Conservation (phyloP, 2,329 filamentous ascomycete genomes). For the Bertia moriformis region DNA sequence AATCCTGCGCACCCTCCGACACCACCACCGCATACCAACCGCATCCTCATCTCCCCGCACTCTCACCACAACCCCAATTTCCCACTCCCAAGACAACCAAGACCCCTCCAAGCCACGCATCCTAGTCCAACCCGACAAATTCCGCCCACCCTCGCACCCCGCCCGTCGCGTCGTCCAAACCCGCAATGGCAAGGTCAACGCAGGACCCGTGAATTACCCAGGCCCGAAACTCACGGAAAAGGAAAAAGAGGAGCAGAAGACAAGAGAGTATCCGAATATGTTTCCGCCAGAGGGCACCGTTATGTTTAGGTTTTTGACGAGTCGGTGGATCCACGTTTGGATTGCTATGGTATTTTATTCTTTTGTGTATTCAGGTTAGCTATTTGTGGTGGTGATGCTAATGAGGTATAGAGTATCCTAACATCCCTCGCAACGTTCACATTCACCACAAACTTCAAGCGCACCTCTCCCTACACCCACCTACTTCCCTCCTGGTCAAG, state of each 20-base stretch:
- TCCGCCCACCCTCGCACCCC: not conserved
- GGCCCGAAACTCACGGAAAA: not conserved
- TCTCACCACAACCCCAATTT: not conserved
- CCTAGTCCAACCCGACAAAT: not conserved
- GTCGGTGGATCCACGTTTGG: not conserved
- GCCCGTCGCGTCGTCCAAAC: not conserved
- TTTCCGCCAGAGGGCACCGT: conserved; percentile 1
- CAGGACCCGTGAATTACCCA: not conserved
- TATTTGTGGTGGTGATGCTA: not conserved
- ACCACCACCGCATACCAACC: too few species aligned
- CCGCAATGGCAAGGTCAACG: not conserved
- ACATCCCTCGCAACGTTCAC: not conserved
- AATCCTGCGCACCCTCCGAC: not conserved
- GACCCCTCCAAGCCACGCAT: not conserved
- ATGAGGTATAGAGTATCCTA: not conserved
- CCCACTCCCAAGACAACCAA: not conserved
- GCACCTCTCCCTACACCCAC: not conserved
- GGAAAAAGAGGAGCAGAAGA: not conserved
- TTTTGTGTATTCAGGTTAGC: not conserved
- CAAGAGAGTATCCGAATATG: conserved; percentile 1
- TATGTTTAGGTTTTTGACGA: not conserved
- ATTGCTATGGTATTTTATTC: conserved; percentile 1
- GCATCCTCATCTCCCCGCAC: not conserved
- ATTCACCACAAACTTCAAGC: not conserved
- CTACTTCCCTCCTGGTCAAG: not conserved